Base-by-base conservation (phyloP, 2,329 filamentous ascomycete species). In the Fusarium coffeatum region DNA sequence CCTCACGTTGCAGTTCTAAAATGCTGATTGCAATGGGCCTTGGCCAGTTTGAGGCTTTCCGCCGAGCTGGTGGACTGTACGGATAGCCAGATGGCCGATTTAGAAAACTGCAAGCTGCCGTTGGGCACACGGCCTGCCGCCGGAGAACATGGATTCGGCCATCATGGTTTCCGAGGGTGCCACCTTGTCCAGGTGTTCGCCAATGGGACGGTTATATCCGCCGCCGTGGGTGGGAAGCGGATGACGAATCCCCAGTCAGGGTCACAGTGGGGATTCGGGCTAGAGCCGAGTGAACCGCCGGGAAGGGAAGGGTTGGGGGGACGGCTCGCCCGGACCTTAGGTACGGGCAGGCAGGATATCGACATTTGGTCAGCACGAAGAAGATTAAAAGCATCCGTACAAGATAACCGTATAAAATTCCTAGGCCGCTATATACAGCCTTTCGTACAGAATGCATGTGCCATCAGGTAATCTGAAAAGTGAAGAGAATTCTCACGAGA, bases 261-360 rank as follows among this genome's bases (percentile, higher is more conserved):
- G 77, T 74, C 65, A 67, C 53, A 73, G 74, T 79, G 78, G 76
- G 70, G 72, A 72, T 75, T 80, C 75, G 76, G 78, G 74, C 76
- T 78, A 72, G 74, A 80, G 78, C 80, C 80, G 80, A 80, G 73
- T 75, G 74, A 79, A 77, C 75, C 76, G 78, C 78, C 77, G 73
- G 71, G 74, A 75, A 75, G 74, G 65, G 74, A 73, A 68, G 72
- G 69, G 68, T 61, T 72, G 64, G 49, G 56, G 56, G 65, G 72
- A 58, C 63, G 66, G 68, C 66, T 72, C 59, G 59, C 71, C 62
- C 61, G 73, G 73, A 62, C 51, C 69, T 60, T 58, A 59, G 63
- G 47, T 58, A 64, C 59, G 32, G 42, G 48, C 46, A 59, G 50
- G 57, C 63, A 68, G 64, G 66, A 76, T 78, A 73, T 77, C 69